Base-by-base conservation (phyloP, 352 stramenopile genomes). In the Thalassiosira livingstoniorum region DNA sequence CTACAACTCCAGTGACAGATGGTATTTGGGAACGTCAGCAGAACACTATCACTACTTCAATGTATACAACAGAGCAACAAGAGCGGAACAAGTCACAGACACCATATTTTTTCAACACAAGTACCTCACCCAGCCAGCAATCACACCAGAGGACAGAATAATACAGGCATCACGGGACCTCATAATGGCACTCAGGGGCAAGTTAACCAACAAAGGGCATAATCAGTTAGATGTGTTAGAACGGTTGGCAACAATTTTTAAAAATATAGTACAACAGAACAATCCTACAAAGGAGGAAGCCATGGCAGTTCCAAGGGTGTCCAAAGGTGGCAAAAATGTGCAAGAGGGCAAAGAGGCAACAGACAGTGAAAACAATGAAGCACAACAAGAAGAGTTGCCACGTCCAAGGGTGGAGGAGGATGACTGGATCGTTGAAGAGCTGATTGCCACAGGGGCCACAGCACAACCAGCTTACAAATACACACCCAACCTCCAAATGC, bases 1-100 rank as follows among this genome's bases (percentile, higher is more conserved):
- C n/a, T 5, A 29, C 34, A 53, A 58, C 61, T 70, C 57, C 0
- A 60, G 75, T 1, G 58, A 71, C 15, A 78, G 86, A 27, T 91
- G 69, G 43, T 88, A 86, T 43, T 32, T 89, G 21, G 79, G 78
- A 7, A 80, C 69, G 29, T 65, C 86, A 32, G 23, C 61, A 1
- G 69, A 91, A 61, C 76, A 87, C 32, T 91, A 90, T 45, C n/a
- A n/a, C n/a, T n/a, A n/a, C n/a, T n/a, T n/a, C n/a, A n/a, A n/a
- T n/a, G n/a, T n/a, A n/a, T n/a, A n/a, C n/a, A n/a, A n/a, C n/a
- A n/a, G n/a, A n/a, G n/a, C n/a, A n/a, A n/a, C n/a, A n/a, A n/a
- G n/a, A n/a, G n/a, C n/a, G n/a, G n/a, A n/a, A n/a, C n/a, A n/a
- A n/a, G n/a, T n/a, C n/a, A n/a, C n/a, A n/a, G 53, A 61, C 18